Conservation (phyloP, 192 early-diverging fungal species). For the Physocladia obscura region DNA sequence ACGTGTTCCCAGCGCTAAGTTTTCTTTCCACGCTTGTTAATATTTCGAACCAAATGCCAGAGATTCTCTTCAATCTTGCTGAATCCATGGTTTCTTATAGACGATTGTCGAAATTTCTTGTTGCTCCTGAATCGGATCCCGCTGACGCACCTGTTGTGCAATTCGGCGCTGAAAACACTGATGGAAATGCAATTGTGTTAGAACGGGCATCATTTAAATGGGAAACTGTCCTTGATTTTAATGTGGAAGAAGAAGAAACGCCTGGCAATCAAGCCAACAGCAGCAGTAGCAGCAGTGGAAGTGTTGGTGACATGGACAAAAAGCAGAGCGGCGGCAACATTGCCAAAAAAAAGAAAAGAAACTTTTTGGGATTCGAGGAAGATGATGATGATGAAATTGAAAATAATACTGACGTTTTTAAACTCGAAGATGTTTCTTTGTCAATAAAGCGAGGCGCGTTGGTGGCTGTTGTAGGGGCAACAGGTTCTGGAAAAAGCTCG, state of each 20-base stretch:
- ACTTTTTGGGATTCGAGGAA: background rate
- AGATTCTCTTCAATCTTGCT: conserved; percentile 37
- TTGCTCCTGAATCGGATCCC: conserved; percentile 26
- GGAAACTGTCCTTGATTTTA: background rate
- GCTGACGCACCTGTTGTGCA: background rate
- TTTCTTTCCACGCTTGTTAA: conserved; percentile 55
- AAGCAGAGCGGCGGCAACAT: no score
- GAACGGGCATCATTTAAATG: conserved; percentile 21
- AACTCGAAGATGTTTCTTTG: conserved; percentile 64
- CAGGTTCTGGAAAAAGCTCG: conserved; percentile 72
- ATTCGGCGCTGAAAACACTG: background rate
- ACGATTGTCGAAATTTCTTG: conserved; percentile 27
- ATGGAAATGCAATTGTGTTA: conserved; percentile 10
- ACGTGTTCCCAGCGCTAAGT: conserved; percentile 62
- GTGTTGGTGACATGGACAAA: background rate
- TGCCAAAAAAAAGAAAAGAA: background rate
- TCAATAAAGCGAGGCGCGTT: conserved; percentile 70
- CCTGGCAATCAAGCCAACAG: background rate
- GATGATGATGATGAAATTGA: background rate
- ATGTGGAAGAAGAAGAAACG: background rate
- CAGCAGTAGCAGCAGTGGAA: background rate
- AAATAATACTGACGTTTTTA: background rate
- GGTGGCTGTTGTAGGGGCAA: conserved; percentile 69
- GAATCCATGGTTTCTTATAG: conserved; percentile 28
- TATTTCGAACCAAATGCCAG: conserved; percentile 46